phyloP scores from a whole-genome alignment of 768 basidiomycete genomes.

The Pleurotus tuoliensis region DNA sequence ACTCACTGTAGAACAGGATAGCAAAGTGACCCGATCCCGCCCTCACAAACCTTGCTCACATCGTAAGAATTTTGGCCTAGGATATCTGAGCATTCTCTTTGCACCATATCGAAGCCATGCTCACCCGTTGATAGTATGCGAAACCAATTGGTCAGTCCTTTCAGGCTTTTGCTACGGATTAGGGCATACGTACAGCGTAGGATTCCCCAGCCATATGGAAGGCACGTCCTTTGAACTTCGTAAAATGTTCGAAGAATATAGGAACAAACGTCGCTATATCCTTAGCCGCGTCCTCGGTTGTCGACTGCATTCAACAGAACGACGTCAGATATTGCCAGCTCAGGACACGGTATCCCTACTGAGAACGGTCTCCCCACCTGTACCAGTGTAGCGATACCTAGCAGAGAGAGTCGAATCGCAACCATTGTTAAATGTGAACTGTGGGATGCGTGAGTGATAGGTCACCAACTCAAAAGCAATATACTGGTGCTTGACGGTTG shows the following conservation, averaged over 20 bases:
- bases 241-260: slow-evolving; percentile 74
- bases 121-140: slow-evolving; percentile 37
- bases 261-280: slow-evolving; percentile 69
- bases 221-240: slow-evolving; percentile 59
- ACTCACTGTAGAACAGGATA: slow-evolving; percentile 42
- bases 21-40: slow-evolving; percentile 45
- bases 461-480: no score
- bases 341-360: slow-evolving; percentile 12
- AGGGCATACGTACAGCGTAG: slow-evolving; percentile 52
- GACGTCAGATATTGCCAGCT: not conserved
- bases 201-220: slow-evolving; percentile 75
- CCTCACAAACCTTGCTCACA: slow-evolving; percentile 56
- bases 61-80: slow-evolving; percentile 61
- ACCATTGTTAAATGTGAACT: no score
- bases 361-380: slow-evolving; percentile 49
- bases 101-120: not conserved
- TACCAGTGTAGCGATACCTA: no score
- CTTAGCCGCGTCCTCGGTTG: slow-evolving; percentile 61
- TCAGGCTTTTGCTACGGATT: not conserved
- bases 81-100: not conserved
- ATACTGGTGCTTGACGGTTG: no score
- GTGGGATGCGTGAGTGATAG: no score
- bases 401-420: no score
- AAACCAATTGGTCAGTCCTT: slow-evolving; percentile 34
- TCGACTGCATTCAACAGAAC: slow-evolving; percentile 33